Conservation (phyloP, 164 flowering plant species). For the Piper longum region DNA sequence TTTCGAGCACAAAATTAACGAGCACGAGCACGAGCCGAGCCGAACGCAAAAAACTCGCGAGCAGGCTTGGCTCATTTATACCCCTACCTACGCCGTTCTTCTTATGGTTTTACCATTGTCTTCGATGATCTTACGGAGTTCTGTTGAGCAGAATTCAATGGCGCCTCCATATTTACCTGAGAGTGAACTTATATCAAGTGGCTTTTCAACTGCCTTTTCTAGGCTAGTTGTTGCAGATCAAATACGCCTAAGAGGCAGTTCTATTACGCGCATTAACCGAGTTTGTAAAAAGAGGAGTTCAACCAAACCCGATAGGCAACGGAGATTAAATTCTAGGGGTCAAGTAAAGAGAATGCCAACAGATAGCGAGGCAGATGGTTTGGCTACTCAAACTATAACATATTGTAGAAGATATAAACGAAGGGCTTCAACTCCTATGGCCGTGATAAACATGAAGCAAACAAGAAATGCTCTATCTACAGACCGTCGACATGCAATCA, state of each 20-base stretch:
- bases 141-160: constrained; percentile 16
- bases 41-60: too few relatives aligned
- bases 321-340: background rate
- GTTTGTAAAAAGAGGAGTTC: too few relatives aligned
- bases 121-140: constrained; percentile 47
- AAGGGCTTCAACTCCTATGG: background rate
- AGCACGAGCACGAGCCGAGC: too few relatives aligned
- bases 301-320: background rate
- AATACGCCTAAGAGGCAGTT: background rate
- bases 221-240: background rate
- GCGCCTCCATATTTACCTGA: constrained; percentile 7
- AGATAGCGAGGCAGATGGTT: background rate
- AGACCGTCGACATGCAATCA: background rate
- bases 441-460: background rate
- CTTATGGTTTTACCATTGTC: constrained; percentile 45
- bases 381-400: background rate
- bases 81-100: constrained; percentile 64
- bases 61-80: too few relatives aligned
- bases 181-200: constrained; percentile 5
- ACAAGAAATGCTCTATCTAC: background rate
- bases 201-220: constrained; percentile 1
- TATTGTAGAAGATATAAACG: background rate
- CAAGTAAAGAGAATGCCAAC: background rate
- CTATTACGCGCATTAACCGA: background rate
- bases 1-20: too few relatives aligned